Evolutionary conservation across 2,329 filamentous ascomycete genomes (phyloP).

Genomic region (Cladosporium sp.): DNA sequence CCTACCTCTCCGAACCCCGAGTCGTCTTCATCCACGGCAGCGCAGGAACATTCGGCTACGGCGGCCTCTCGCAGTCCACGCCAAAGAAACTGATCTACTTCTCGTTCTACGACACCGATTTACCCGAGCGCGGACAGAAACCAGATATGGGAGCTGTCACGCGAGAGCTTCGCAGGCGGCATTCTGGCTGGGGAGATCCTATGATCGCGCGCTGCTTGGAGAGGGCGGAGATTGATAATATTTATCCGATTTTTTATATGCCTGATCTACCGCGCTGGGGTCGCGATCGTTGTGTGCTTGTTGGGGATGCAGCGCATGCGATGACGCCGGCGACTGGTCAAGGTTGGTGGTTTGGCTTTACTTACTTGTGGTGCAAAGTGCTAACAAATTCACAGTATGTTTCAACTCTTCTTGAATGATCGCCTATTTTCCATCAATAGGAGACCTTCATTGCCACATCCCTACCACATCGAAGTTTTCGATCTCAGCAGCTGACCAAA

Average conservation of each 20-base stretch:
- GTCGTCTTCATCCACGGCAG: conserved; percentile 51
- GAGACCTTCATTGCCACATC: neutral
- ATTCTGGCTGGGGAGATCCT: conserved; percentile 51
- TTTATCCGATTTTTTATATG: conserved; percentile 46
- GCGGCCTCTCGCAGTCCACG: conserved; percentile 24
- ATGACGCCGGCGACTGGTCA: conserved; percentile 37
- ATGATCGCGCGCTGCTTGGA: conserved; percentile 37
- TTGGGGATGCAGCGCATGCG: conserved; percentile 44
- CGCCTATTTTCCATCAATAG: neutral
- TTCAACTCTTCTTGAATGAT: neutral
- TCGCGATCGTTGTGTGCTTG: conserved; percentile 34
- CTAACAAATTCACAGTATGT: neutral
- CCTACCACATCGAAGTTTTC: neutral
- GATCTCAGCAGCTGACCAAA: neutral
- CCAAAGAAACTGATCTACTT: conserved; percentile 23
- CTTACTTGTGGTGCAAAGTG: neutral
- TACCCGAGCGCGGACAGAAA: conserved; percentile 6
- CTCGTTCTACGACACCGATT: conserved; percentile 18
- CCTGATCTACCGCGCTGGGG: conserved; percentile 48
- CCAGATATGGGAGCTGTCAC: conserved; percentile 30
- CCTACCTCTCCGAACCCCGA: conserved; percentile 32
- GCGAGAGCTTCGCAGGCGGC: conserved; percentile 44
- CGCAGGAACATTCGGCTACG: conserved; percentile 55
- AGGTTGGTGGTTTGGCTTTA: neutral
- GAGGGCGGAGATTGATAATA: conserved; percentile 42